Conservation (phyloP, 805 yeast species). For the Groenewaldozyma tartarivorans region DNA sequence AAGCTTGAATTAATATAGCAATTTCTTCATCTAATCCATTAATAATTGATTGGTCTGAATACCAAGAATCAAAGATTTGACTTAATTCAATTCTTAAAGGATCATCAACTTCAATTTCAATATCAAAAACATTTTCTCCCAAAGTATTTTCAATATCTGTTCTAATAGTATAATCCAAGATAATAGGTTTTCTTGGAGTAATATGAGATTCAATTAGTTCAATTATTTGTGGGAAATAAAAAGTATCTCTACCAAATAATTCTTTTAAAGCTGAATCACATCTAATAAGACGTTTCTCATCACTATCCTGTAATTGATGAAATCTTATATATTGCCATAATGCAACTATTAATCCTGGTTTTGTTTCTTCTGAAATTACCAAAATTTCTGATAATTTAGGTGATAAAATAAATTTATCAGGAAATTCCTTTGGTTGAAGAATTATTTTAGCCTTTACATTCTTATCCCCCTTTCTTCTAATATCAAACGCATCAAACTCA, state of each 20-base stretch:
- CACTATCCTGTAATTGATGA: conserved; percentile 51
- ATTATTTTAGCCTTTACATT: conserved; percentile 63
- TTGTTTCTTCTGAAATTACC: conserved; percentile 71
- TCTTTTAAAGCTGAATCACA: conserved; percentile 39
- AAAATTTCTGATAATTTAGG: conserved; percentile 58
- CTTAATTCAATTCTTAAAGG: conserved; percentile 28
- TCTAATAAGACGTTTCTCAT: conserved; percentile 45
- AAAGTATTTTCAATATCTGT: conserved; percentile 65
- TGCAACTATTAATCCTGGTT: conserved; percentile 73
- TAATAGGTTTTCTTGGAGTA: conserved; percentile 71
- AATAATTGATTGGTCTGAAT: conserved; percentile 32
- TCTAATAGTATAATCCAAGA: conserved; percentile 61
- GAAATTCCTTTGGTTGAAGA: conserved; percentile 70
- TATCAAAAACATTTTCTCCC: conserved; percentile 73
- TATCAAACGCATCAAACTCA: conserved; percentile 82
- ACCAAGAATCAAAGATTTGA: conserved; percentile 31
- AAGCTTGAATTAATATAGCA: conserved; percentile 39
- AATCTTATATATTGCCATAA: conserved; percentile 70
- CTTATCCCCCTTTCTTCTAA: conserved; percentile 65
- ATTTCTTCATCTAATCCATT: conserved; percentile 36
- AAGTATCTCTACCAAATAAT: conserved; percentile 39
- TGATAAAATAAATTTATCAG: conserved; percentile 55
- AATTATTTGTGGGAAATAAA: conserved; percentile 63
- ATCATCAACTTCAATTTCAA: conserved; percentile 47
- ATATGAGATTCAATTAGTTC: conserved; percentile 60